Percentiles rank a stretch among this genome's conserved stretches.
Conservation (phyloP, 208 protist genomes). For the Leishmania braziliensis region DNA sequence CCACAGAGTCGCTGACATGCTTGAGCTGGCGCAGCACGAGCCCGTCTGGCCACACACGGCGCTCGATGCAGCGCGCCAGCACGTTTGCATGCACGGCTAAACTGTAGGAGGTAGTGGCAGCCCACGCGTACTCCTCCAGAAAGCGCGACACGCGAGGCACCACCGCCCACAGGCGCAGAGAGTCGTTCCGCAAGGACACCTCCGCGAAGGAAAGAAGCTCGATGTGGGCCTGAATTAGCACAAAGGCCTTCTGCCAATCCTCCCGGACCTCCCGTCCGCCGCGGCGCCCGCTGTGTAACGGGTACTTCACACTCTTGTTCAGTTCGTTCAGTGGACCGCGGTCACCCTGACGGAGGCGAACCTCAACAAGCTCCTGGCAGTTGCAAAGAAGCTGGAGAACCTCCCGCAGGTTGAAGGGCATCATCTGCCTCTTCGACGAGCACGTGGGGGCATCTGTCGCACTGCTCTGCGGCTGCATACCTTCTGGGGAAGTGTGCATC, state of each 20-base stretch:
- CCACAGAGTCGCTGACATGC: conserved; percentile 58
- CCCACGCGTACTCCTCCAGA: conserved; percentile 62
- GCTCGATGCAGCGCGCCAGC: conserved; percentile 75
- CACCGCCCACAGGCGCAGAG: conserved; percentile 59
- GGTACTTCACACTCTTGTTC: conserved; percentile 73
- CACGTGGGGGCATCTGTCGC: background rate
- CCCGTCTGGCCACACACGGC: conserved; percentile 74
- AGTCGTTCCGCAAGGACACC: conserved; percentile 82
- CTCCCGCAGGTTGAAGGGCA: conserved; percentile 22
- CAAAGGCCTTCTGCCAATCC: conserved; percentile 90
- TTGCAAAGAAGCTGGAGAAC: conserved; percentile 62
- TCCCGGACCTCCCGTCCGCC: conserved; percentile 82
- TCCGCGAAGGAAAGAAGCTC: conserved; percentile 56
- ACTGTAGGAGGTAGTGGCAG: conserved; percentile 36
- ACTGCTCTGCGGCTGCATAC: too few relatives aligned
- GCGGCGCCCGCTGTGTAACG: conserved; percentile 60
- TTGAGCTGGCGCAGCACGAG: conserved; percentile 72
- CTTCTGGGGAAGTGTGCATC: background rate
- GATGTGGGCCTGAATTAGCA: conserved; percentile 82
- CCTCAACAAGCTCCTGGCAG: conserved; percentile 70
- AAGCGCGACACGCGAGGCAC: conserved; percentile 74
- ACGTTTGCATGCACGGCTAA: conserved; percentile 48
- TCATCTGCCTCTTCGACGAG: background rate
- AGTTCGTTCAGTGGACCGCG: conserved; percentile 77
- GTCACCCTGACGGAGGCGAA: conserved; percentile 84